Evolutionary conservation across 2,329 filamentous ascomycete genomes (phyloP).

Genomic region (Akanthomyces dipterigenus): DNA sequence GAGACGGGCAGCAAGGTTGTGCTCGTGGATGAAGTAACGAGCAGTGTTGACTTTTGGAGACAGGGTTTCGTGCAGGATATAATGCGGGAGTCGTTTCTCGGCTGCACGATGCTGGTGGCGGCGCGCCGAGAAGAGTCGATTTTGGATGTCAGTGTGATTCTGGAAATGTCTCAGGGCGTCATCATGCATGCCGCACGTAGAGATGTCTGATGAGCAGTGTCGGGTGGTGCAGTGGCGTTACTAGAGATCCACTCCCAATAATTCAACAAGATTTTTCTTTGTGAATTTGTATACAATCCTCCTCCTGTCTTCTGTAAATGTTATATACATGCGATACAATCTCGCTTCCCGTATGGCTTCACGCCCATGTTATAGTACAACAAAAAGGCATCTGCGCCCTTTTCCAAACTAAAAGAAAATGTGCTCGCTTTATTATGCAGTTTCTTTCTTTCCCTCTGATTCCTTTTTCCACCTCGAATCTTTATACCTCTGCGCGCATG

Average conservation of each 20-base stretch:
- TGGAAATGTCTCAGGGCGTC: constrained; percentile 1
- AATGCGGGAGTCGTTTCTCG: constrained; percentile 4
- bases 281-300: background rate
- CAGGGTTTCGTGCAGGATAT: background rate
- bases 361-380: background rate
- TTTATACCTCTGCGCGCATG: constrained; percentile 31
- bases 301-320: background rate
- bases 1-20: constrained; percentile 6
- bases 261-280: background rate
- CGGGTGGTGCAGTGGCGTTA: too few species aligned
- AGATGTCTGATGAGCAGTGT: background rate
- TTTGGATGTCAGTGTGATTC: constrained; percentile 1
- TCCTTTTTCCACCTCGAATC: background rate
- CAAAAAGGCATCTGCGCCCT: background rate
- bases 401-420: background rate
- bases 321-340: constrained; percentile 4
- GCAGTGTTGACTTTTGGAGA: background rate
- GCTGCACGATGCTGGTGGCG: constrained; percentile 5
- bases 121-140: background rate
- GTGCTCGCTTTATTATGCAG: background rate
- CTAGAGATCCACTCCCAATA: too few species aligned
- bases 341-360: background rate
- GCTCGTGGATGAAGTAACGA: constrained; percentile 5
- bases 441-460: background rate
- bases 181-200: constrained; percentile 2